These are phyloP conservation scores for Penicillium coprophilum DNA, from an alignment of 495 filamentous ascomycete species.

Conservation along the genomic window DNA sequence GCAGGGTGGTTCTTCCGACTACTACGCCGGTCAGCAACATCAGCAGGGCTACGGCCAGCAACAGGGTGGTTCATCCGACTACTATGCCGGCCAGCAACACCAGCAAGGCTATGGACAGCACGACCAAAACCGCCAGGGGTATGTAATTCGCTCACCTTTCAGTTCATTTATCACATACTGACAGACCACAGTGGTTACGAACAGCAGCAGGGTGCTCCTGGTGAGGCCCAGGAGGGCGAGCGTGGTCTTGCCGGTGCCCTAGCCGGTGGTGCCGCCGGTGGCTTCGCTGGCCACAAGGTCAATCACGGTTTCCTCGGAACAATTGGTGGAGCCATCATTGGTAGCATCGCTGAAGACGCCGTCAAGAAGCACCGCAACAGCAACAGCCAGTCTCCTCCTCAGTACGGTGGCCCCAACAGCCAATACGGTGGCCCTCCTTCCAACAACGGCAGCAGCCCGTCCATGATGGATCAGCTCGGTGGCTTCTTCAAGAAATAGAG, in stretches of 20 bases:
- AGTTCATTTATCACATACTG: slow-evolving; percentile 5
- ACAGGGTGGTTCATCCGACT: slow-evolving; percentile 25
- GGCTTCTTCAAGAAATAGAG: slow-evolving; percentile 47
- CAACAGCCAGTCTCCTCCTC: slow-evolving; percentile 12
- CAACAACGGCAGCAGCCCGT: slow-evolving; percentile 24
- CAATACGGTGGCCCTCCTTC: slow-evolving; percentile 9
- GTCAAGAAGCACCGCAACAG: slow-evolving; percentile 45
- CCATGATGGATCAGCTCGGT: slow-evolving; percentile 45
- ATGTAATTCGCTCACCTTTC: slow-evolving; percentile 14
- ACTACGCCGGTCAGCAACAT: slow-evolving; percentile 22
- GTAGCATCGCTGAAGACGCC: slow-evolving; percentile 47
- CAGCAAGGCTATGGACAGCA: slow-evolving; percentile 31
- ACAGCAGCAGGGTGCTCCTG: slow-evolving; percentile 35
- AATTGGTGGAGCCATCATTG: slow-evolving; percentile 51
- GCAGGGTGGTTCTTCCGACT: too few relatives aligned
- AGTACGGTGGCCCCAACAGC: background rate
- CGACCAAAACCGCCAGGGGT: slow-evolving; percentile 28
- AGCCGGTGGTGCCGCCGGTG: slow-evolving; percentile 48
- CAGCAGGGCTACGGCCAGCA: slow-evolving; percentile 30
- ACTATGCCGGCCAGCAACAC: slow-evolving; percentile 36
- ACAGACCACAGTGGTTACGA: slow-evolving; percentile 25
- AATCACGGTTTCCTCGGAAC: slow-evolving; percentile 51
- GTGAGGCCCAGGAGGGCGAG: slow-evolving; percentile 46
- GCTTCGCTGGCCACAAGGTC: slow-evolving; percentile 50
- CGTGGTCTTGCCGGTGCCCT: slow-evolving; percentile 49